A percentile compares a stretch with the other conserved stretches of the same genome.
Conservation (phyloP, 225 moss, liverwort and hornwort genomes). For the Takakia lepidozioides region DNA sequence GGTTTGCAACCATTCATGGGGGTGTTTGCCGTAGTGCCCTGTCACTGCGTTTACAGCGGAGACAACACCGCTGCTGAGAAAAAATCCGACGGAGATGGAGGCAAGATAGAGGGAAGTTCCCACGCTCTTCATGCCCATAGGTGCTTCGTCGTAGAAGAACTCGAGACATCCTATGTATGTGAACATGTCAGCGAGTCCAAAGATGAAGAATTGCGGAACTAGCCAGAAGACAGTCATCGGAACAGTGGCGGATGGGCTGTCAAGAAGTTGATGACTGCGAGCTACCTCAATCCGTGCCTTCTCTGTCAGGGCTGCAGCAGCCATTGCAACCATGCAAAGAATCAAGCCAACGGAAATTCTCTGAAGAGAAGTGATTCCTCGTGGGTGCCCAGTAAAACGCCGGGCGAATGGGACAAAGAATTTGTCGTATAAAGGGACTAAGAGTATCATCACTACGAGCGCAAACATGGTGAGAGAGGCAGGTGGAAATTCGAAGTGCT, state of each 20-base stretch:
- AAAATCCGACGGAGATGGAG: constrained; percentile 60
- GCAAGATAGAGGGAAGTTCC: constrained; percentile 65
- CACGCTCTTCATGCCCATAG: constrained; percentile 55
- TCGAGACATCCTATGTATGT: constrained; percentile 75
- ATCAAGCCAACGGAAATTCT: constrained; percentile 78
- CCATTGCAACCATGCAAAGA: constrained; percentile 64
- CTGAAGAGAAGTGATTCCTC: constrained; percentile 64
- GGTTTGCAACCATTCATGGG: constrained; percentile 60
- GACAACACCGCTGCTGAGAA: constrained; percentile 58
- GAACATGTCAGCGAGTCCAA: constrained; percentile 81
- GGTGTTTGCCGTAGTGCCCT: constrained; percentile 29
- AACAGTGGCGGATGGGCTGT: constrained; percentile 28
- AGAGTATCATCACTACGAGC: constrained; percentile 59
- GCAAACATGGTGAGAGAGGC: constrained; percentile 78
- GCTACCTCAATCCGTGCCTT: constrained; percentile 37
- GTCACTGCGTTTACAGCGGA: constrained; percentile 33
- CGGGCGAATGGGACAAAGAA: constrained; percentile 59
- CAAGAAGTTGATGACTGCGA: constrained; percentile 27
- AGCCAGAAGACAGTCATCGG: constrained; percentile 89
- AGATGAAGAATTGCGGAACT: constrained; percentile 76
- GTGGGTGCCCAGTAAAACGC: constrained; percentile 38
- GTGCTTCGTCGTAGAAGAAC: constrained; percentile 81
- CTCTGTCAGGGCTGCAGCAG: constrained; percentile 55
- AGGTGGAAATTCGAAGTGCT: constrained; percentile 48
- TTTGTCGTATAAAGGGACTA: constrained; percentile 68